Evolutionary conservation across 306 rosid genomes (phyloP), one percentile per base, ranked within the genome.

Genomic region (Potentilla sterilis): DNA sequence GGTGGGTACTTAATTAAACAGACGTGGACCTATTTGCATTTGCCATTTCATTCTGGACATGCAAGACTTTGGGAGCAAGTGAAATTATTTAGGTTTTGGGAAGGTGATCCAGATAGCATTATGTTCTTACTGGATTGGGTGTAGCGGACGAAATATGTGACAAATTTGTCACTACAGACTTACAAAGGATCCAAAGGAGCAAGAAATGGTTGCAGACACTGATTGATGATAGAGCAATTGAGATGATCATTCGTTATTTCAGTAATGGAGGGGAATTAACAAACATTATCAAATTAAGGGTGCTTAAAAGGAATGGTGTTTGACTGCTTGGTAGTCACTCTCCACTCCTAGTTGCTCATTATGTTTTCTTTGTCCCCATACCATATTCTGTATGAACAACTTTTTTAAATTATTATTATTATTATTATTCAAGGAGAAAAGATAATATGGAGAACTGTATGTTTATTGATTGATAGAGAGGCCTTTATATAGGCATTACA

Each of bases 11-110:
- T 28, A 35, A 4, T 14, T 28, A 35, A 4, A 4, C 61, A 43
- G 24, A 73, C 80, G 80, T 82, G 86, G 55, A 70, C 57, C 51
- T 75, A 22, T 47, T 14, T 52, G 8, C 24, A 52, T 74, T 74
- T 43, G 80, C 77, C 82, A 69, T 54, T 28, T 74, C 52, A 42
- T 19, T 6, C 2, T 0, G 3, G 32, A 9, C 73, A 77, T 68
- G 85, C 76, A 72, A 21, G 64, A 74, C 58, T 52, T 18, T 52
- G 58, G 58, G 58, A 19, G 19, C 34, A n/a, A 22, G 62, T 41
- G 16, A 24, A 34, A n/a, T 22, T 37, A 32, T 35, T 19, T 35
- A 11, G 4, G 21, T 35, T 70, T 16, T 71, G 38, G 35, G 35
- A 7, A 71, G 41, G 47, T 71, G 61, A 55, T 55, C 61, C 61